These are phyloP conservation scores for Fraxinus cuspidata DNA, from an alignment of 257 asterid genomes.

Conservation along the genomic window DNA sequence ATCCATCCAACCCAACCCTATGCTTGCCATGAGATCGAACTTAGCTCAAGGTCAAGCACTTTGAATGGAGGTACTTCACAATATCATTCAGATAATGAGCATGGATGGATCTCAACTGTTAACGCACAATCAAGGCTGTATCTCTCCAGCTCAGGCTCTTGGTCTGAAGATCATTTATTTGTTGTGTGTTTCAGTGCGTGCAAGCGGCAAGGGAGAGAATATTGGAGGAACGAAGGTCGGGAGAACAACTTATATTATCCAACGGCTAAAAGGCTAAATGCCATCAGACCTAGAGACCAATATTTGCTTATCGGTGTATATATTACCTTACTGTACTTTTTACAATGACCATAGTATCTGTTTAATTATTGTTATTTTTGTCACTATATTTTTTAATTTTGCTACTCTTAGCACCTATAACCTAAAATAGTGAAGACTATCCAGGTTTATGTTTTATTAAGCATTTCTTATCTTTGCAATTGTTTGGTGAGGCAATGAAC, in stretches of 20 bases:
- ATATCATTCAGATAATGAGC: background rate
- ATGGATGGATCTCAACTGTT: background rate
- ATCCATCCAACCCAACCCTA: background rate
- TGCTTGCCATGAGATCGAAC: background rate
- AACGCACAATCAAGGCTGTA: too few relatives aligned
- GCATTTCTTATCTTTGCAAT: background rate
- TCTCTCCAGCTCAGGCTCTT: too few relatives aligned
- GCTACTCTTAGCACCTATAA: background rate
- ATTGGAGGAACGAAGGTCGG: background rate
- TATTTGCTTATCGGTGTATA: background rate
- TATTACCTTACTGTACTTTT: background rate
- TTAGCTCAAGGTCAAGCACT: background rate
- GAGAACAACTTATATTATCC: background rate
- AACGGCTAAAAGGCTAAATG: background rate
- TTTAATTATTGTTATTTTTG: background rate
- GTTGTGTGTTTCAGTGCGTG: background rate
- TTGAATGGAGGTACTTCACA: background rate
- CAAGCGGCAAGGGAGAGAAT: background rate
- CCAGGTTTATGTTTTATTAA: background rate
- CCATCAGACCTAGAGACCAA: background rate
- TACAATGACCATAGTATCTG: background rate
- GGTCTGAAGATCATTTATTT: background rate
- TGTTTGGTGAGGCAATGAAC: background rate
- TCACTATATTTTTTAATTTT: background rate
- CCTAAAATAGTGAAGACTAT: background rate